Percentiles rank a stretch among this genome's conserved stretches.
Evolutionary conservation across 768 basidiomycete genomes (phyloP).

Genomic region (Pulveroboletus sp.): DNA sequence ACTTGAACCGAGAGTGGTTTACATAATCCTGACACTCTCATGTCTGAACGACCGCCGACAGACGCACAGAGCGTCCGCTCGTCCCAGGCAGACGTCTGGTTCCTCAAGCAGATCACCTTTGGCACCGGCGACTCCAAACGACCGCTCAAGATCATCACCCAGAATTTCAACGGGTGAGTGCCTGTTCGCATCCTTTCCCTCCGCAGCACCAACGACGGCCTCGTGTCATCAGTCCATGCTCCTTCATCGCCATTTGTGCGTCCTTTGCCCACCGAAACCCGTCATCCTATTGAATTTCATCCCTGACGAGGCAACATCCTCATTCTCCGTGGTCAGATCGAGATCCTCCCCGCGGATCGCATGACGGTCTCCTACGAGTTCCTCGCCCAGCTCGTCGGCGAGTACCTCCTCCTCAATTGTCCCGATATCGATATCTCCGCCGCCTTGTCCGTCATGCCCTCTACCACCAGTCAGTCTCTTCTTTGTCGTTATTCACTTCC

Average conservation of each 20-base stretch:
- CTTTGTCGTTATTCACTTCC: not conserved
- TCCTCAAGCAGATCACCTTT: conserved; percentile 66
- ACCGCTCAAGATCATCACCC: conserved; percentile 64
- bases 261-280: not conserved
- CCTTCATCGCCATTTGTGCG: conserved; percentile 84
- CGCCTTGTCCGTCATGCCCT: conserved; percentile 40
- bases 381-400: conserved; percentile 78
- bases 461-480: conserved; percentile 63
- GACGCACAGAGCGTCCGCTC: conserved; percentile 17
- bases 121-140: conserved; percentile 29
- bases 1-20: too few relatives aligned
- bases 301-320: conserved; percentile 94
- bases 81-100: conserved; percentile 60
- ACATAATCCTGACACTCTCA: conserved; percentile 7
- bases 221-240: conserved; percentile 64
- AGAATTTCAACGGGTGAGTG: conserved; percentile 79
- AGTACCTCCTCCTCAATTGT: conserved; percentile 64
- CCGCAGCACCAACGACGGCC: too few relatives aligned
- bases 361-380: conserved; percentile 78
- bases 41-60: conserved; percentile 15
- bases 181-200: too few relatives aligned
- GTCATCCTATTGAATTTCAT: too few relatives aligned
- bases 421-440: conserved; percentile 36
- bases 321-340: conserved; percentile 77
- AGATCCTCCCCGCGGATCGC: conserved; percentile 63